These are phyloP conservation scores for Candida arabinofermentans DNA, from an alignment of 805 yeast genomes.

Conservation along the genomic window DNA sequence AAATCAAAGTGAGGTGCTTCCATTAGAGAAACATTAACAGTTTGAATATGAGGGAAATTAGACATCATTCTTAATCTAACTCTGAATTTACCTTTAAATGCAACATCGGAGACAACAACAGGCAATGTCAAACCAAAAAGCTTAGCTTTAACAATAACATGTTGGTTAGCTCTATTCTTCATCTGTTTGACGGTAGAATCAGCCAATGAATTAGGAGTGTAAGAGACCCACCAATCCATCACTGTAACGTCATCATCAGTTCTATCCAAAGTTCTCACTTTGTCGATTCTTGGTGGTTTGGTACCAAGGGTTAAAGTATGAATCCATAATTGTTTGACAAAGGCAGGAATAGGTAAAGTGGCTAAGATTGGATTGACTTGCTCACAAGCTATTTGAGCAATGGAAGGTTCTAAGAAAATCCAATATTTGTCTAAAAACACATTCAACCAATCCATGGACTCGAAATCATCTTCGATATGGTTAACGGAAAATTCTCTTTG, in stretches of 20 bases:
- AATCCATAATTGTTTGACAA: constrained; percentile 78
- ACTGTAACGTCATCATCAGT: constrained; percentile 92
- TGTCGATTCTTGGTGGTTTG: constrained; percentile 91
- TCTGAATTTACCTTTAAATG: constrained; percentile 71
- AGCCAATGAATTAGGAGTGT: constrained; percentile 84
- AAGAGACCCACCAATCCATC: constrained; percentile 95
- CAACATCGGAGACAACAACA: constrained; percentile 70
- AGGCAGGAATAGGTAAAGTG: constrained; percentile 72
- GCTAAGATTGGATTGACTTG: constrained; percentile 84
- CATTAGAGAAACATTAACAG: constrained; percentile 78
- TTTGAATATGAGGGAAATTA: constrained; percentile 89
- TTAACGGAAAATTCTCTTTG: constrained; percentile 82
- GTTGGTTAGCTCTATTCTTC: constrained; percentile 80
- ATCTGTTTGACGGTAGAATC: constrained; percentile 84
- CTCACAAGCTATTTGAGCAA: constrained; percentile 80
- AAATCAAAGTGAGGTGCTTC: constrained; percentile 91
- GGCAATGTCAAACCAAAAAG: constrained; percentile 84
- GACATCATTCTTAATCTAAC: constrained; percentile 87
- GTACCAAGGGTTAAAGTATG: constrained; percentile 90
- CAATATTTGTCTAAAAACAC: constrained; percentile 86
- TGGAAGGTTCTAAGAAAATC: constrained; percentile 84
- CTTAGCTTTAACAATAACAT: constrained; percentile 68
- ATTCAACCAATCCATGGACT: constrained; percentile 95
- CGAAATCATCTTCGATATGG: constrained; percentile 82
- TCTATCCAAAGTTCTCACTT: constrained; percentile 82